Evolutionary conservation across 495 filamentous ascomycete species (phyloP).

Genomic region (Friedmanniomyces simplex): DNA sequence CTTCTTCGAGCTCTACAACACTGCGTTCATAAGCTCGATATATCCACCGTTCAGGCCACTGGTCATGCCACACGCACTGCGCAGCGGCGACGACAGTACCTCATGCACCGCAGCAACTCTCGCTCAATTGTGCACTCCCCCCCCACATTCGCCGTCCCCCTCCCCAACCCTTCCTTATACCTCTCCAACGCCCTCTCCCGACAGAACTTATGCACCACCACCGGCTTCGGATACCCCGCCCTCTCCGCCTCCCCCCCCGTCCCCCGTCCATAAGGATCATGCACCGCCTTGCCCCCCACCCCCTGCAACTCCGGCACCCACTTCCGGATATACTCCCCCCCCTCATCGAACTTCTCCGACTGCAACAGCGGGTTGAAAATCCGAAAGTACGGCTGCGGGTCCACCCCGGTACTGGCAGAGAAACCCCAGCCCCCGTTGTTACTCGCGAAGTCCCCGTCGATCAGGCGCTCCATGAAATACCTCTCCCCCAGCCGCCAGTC

Average conservation of each 20-base stretch:
- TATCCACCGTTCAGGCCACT: no score
- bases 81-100: no score
- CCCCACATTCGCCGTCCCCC: slow-evolving; percentile 35
- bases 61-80: no score
- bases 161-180: slow-evolving; percentile 60
- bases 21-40: no score
- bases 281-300: slow-evolving; percentile 55
- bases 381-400: slow-evolving; percentile 86
- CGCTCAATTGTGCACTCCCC: slow-evolving; percentile 19
- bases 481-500: slow-evolving; percentile 87
- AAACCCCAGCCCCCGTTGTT: slow-evolving; percentile 95
- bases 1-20: background rate
- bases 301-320: slow-evolving; percentile 62
- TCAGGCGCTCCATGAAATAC: slow-evolving; percentile 79
- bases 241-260: slow-evolving; percentile 47
- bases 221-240: slow-evolving; percentile 60
- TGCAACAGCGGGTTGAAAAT: slow-evolving; percentile 85
- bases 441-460: slow-evolving; percentile 86
- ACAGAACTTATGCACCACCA: slow-evolving; percentile 61
- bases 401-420: slow-evolving; percentile 65
- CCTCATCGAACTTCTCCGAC: slow-evolving; percentile 70
- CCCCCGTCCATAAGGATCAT: slow-evolving; percentile 67
- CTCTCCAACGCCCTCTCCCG: slow-evolving; percentile 56
- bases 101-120: no score
- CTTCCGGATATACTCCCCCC: slow-evolving; percentile 58